Base-by-base conservation (phyloP, 1,284 basidiomycete genomes). In the Megacollybia platyphylla region DNA sequence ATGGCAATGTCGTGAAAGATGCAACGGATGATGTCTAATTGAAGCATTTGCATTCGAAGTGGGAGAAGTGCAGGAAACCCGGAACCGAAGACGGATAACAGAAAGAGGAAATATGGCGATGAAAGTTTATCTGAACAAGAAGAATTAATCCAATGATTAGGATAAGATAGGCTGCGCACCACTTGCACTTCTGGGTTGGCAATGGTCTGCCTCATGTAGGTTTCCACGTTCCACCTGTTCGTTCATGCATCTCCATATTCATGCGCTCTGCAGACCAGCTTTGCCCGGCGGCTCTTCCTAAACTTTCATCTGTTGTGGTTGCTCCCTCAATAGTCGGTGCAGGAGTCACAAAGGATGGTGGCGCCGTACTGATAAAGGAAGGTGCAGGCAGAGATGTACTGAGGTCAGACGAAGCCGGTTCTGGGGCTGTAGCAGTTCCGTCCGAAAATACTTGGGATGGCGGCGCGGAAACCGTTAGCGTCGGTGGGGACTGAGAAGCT, bases 341-440 rank as follows among this genome's bases (percentile, higher is more conserved):
- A 10, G 69, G 69, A 2, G 81, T 82, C 24, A 83, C 66, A 51
- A 81, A 80, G 43, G 79, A 82, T 47, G 67, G 65, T 3, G 72
- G 66, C 17, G 81, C 80, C 0, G 78, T 78, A 54, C 79, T 82
- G 52, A 83, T 64, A 53, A 79, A 24, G 4, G 20, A 24, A 24
- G 20, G 20, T 24, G 20, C 78, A 0, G 69, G 67, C 26, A 63
- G 70, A 54, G 71, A 74, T 48, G 56, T 61, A 1, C 46, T 46
- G 7, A 26, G 47, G 34, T 50, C 48, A 46, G 46, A 48, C 46
- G 13, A 39, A 29, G 42, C 46, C 47, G 41, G 17, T 15, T 39
- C 47, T 32, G 45, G 43, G 26, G 29, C 41, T 36, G 36, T 35
- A 31, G 39, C 15, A 10, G 39, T 42, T 24, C 40, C 28, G 15